These are phyloP conservation scores for Dactylorhiza incarnata DNA, from an alignment of 106 monocot genomes.

Conservation along the genomic window DNA sequence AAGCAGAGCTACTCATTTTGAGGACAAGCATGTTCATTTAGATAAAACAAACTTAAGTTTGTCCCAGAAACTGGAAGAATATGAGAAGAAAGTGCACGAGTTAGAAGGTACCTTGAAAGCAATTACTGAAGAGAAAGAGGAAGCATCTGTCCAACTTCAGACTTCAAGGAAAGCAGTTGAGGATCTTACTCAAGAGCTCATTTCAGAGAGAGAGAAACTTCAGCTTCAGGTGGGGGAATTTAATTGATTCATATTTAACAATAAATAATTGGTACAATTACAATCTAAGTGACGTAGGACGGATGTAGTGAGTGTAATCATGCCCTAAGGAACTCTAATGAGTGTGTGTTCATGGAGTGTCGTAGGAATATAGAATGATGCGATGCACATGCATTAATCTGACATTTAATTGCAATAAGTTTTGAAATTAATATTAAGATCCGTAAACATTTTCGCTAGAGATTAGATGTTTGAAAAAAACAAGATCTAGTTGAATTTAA, in stretches of 20 bases:
- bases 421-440: too few relatives aligned
- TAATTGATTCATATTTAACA: not conserved
- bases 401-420: too few relatives aligned
- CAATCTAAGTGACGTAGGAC: not conserved
- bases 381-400: too few relatives aligned
- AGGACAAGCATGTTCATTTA: slow-evolving; percentile 47
- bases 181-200: slow-evolving; percentile 38
- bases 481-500: too few relatives aligned
- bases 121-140: slow-evolving; percentile 48
- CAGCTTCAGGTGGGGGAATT: slow-evolving; percentile 46
- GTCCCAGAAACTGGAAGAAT: slow-evolving; percentile 42
- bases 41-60: slow-evolving; percentile 39
- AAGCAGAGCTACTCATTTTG: slow-evolving; percentile 22
- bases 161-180: slow-evolving; percentile 33
- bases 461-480: too few relatives aligned
- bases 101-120: slow-evolving; percentile 33
- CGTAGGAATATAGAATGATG: too few relatives aligned
- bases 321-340: too few relatives aligned
- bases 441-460: too few relatives aligned
- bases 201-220: slow-evolving; percentile 39
- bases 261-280: not conserved
- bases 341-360: too few relatives aligned
- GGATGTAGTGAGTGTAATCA: too few relatives aligned
- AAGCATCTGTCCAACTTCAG: slow-evolving; percentile 27
- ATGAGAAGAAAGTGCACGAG: slow-evolving; percentile 43